Percentiles rank a stretch among this genome's conserved stretches.
phyloP scores from a whole-genome alignment of 1,284 basidiomycete genomes.

The Trichosporon coremiiforme region DNA sequence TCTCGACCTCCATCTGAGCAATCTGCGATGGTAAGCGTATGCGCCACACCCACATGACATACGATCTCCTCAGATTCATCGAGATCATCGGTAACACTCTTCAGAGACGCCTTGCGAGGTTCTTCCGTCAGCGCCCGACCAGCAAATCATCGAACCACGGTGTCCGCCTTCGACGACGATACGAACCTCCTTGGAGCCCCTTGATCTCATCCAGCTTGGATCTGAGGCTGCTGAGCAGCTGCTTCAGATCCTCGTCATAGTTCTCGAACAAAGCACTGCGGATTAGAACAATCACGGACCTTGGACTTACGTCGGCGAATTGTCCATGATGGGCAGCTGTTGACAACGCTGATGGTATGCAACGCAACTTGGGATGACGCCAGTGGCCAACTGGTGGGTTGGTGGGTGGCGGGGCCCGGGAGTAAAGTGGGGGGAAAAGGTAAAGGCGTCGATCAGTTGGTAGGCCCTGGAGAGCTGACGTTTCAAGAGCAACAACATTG shows the following conservation, averaged over 20 bases:
- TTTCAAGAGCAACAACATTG: constrained; percentile 17
- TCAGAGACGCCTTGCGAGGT: constrained; percentile 75
- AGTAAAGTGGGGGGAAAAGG: constrained; percentile 16
- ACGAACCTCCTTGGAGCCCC: constrained; percentile 53
- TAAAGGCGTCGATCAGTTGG: constrained; percentile 13
- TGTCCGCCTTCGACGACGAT: background rate
- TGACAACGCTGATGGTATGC: constrained; percentile 5
- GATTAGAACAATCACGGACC: background rate
- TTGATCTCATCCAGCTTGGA: constrained; percentile 55
- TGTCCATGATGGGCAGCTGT: constrained; percentile 47
- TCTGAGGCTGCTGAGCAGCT: constrained; percentile 49
- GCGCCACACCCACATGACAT: constrained; percentile 35
- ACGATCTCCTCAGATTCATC: constrained; percentile 99
- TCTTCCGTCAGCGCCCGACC: constrained; percentile 60
- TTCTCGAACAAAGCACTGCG: constrained; percentile 56
- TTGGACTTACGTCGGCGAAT: constrained; percentile 53
- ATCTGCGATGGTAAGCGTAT: constrained; percentile 61
- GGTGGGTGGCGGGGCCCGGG: background rate
- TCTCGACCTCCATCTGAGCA: constrained; percentile 99
- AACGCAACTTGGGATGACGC: constrained; percentile 13
- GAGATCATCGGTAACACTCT: constrained; percentile 89
- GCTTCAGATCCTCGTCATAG: constrained; percentile 57
- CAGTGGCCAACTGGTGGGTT: background rate
- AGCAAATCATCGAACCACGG: too few relatives aligned
- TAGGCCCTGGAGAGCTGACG: constrained; percentile 8